Conservation (phyloP, 768 basidiomycete species). For the Asterophora lycoperdoides region DNA sequence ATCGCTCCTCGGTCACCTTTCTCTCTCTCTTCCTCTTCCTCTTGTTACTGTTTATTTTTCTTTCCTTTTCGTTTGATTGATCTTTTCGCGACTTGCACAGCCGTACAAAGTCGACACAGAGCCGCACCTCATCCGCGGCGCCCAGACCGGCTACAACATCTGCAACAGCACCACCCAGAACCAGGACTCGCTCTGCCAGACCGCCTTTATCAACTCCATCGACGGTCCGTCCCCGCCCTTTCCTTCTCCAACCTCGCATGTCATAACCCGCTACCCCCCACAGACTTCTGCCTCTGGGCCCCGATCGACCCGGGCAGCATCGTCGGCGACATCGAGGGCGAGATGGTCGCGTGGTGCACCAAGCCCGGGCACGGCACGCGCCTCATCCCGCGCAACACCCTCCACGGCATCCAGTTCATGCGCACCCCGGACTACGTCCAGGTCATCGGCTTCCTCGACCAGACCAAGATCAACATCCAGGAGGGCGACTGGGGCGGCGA, state of each 20-base stretch:
- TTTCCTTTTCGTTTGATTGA: not conserved
- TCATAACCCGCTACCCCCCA: too few relatives aligned
- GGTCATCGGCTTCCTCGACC: conserved; percentile 61
- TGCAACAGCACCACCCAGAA: conserved; percentile 57
- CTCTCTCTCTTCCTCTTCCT: too few relatives aligned
- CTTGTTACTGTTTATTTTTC: too few relatives aligned
- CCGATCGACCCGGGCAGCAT: conserved; percentile 43
- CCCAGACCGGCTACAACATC: conserved; percentile 54
- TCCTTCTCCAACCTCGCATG: too few relatives aligned
- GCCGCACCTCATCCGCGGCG: conserved; percentile 36
- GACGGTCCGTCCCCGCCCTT: conserved; percentile 35
- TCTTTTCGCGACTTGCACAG: too few relatives aligned
- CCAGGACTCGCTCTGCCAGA: conserved; percentile 51
- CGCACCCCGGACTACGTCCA: conserved; percentile 56
- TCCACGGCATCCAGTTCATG: conserved; percentile 62
- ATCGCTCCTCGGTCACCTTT: too few relatives aligned
- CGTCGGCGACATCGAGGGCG: conserved; percentile 64
- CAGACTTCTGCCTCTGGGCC: conserved; percentile 72
- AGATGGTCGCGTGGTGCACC: conserved; percentile 75
- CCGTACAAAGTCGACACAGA: conserved; percentile 29
- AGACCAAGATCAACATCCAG: conserved; percentile 50
- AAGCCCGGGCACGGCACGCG: conserved; percentile 68
- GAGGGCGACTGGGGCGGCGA: conserved; percentile 67
- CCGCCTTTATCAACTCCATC: conserved; percentile 45
- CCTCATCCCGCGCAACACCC: conserved; percentile 40